These are phyloP conservation scores for Litsea cubeba DNA, from an alignment of 164 flowering plant species.

Conservation along the genomic window DNA sequence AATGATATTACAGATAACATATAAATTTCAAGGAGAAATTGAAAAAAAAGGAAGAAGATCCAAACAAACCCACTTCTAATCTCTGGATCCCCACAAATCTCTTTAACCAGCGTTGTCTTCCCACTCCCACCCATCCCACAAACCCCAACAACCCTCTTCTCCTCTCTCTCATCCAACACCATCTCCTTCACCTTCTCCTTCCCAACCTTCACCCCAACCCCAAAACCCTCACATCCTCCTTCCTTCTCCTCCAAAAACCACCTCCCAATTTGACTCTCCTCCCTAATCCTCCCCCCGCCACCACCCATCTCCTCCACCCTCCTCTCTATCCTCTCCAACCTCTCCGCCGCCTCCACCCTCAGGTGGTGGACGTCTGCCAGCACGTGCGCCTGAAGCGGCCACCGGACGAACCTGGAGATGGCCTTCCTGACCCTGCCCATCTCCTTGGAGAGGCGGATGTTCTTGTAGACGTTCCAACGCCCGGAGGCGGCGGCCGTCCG, in stretches of 20 bases:
- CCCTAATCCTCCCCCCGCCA: constrained; percentile 38
- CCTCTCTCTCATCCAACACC: constrained; percentile 32
- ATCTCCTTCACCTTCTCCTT: constrained; percentile 65
- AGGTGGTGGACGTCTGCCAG: constrained; percentile 70
- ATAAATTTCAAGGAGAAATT: not conserved
- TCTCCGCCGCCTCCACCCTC: constrained; percentile 26
- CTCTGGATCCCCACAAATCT: constrained; percentile 47
- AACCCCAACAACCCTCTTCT: constrained; percentile 44
- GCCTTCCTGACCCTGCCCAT: constrained; percentile 63
- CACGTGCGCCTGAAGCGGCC: constrained; percentile 45
- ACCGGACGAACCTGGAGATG: constrained; percentile 34
- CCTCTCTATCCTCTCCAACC: constrained; percentile 23
- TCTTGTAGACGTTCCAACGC: constrained; percentile 65
- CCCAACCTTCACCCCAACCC: constrained; percentile 47
- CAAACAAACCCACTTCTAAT: constrained; percentile 39
- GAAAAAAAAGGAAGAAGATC: not conserved
- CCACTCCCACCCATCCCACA: constrained; percentile 80
- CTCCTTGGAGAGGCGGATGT: constrained; percentile 43
- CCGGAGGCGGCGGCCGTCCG: constrained; percentile 35
- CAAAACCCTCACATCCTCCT: constrained; percentile 23
- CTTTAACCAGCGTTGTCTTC: constrained; percentile 68
- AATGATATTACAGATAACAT: no score
- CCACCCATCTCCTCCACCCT: constrained; percentile 33
- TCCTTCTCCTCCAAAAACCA: constrained; percentile 41
- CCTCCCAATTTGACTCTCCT: constrained; percentile 12